A percentile compares a stretch with the other conserved stretches of the same genome.
These are phyloP conservation scores for Chamaecrista fasciculata DNA, from an alignment of 306 rosid species.

Conservation along the genomic window DNA sequence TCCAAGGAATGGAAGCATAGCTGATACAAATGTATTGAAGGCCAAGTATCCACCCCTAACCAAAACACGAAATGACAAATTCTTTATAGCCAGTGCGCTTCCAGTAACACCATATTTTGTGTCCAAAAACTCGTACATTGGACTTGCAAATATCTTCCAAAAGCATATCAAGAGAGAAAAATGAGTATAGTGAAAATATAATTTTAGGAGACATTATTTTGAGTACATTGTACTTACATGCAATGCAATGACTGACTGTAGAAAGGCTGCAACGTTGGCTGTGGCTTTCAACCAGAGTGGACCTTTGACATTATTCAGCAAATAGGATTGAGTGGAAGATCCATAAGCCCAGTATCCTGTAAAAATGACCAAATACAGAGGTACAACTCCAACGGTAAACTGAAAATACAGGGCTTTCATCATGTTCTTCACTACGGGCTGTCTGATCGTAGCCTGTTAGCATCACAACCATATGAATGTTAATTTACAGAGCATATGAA, in stretches of 20 bases:
- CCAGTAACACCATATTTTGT: conserved; percentile 75
- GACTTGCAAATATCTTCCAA: conserved; percentile 89
- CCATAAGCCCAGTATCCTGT: conserved; percentile 97
- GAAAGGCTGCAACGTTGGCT: conserved; percentile 80
- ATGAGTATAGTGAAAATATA: conserved; percentile 9
- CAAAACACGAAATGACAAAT: conserved; percentile 59
- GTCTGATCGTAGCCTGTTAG: conserved; percentile 82
- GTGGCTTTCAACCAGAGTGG: conserved; percentile 74
- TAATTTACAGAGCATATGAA: conserved; percentile 18
- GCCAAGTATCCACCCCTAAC: conserved; percentile 87
- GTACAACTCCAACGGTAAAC: conserved; percentile 78
- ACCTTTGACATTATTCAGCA: conserved; percentile 75
- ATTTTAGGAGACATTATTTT: conserved; percentile 8
- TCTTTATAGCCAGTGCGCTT: conserved; percentile 51
- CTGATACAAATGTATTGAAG: conserved; percentile 68
- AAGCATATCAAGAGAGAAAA: conserved; percentile 17
- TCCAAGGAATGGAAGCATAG: conserved; percentile 89
- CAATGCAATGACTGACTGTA: conserved; percentile 83
- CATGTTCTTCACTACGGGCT: conserved; percentile 94
- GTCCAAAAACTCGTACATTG: conserved; percentile 89
- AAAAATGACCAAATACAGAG: conserved; percentile 75
- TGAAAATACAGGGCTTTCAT: conserved; percentile 82
- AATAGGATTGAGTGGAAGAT: conserved; percentile 61
- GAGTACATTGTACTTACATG: conserved; percentile 66
- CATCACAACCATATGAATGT: conserved; percentile 23